Percentiles rank a stretch among this genome's conserved stretches.
Evolutionary conservation across 2,329 filamentous ascomycete species (phyloP).

Genomic region (Calonectria fujianensis): DNA sequence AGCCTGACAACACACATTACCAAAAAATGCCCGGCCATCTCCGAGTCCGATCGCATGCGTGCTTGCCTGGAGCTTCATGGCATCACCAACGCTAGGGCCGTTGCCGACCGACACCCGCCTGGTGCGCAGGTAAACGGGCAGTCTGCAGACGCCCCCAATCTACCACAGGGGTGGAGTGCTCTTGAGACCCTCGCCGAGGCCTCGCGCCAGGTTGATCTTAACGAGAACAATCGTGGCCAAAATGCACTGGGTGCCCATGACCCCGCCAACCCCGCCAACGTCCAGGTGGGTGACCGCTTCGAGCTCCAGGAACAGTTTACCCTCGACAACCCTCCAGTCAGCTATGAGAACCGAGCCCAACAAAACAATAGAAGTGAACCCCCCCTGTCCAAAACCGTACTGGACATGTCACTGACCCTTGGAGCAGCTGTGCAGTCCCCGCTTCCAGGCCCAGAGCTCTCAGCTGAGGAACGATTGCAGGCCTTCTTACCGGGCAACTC

Average conservation of each 20-base stretch:
- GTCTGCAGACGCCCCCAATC: conserved; percentile 54
- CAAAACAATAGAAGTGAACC: conserved; percentile 54
- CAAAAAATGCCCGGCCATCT: conserved; percentile 89
- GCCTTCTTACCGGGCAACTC: conserved; percentile 64
- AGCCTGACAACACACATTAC: conserved; percentile 87
- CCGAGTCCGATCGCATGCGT: conserved; percentile 83
- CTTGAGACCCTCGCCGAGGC: conserved; percentile 92
- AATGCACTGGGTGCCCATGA: conserved; percentile 59
- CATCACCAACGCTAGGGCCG: conserved; percentile 71
- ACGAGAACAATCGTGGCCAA: conserved; percentile 75
- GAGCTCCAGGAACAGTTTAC: conserved; percentile 77
- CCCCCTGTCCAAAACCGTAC: background rate
- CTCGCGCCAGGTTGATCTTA: conserved; percentile 84
- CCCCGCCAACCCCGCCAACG: conserved; percentile 52
- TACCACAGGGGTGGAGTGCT: conserved; percentile 82
- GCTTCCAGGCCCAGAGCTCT: conserved; percentile 60
- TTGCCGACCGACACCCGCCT: conserved; percentile 57
- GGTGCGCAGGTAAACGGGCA: conserved; percentile 57
- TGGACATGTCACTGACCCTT: conserved; percentile 37
- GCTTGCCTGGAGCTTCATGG: conserved; percentile 84
- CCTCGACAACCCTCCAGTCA: conserved; percentile 72
- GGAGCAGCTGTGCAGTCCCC: conserved; percentile 51
- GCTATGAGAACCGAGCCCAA: conserved; percentile 64
- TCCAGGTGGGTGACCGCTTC: conserved; percentile 62
- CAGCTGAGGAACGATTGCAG: conserved; percentile 71